A percentile compares a stretch with the other conserved stretches of the same genome.
Evolutionary conservation across 176 grass and related monocot species (phyloP).

Genomic region (Dactylis glomerata): DNA sequence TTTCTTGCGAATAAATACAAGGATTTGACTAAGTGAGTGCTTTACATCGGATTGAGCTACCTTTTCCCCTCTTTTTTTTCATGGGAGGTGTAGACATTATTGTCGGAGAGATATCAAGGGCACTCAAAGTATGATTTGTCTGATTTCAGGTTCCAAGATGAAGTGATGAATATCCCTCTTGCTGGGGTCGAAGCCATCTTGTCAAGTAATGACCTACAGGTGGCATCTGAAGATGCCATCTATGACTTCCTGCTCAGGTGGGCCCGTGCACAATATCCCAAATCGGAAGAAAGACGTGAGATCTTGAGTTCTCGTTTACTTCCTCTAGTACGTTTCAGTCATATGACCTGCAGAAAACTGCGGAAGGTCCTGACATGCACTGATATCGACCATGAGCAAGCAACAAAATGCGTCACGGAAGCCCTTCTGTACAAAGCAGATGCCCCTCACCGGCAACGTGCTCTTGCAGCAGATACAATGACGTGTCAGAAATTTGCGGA

Average conservation of each 20-base stretch:
- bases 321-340: slow-evolving; percentile 63
- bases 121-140: slow-evolving; percentile 12
- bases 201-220: slow-evolving; percentile 84
- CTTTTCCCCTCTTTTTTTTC: neutral
- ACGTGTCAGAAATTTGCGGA: slow-evolving; percentile 49
- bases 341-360: slow-evolving; percentile 81
- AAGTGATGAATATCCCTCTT: slow-evolving; percentile 76
- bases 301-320: slow-evolving; percentile 65
- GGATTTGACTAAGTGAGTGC: slow-evolving; percentile 66
- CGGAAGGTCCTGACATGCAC: slow-evolving; percentile 69
- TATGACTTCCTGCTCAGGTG: slow-evolving; percentile 84
- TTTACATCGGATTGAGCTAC: neutral
- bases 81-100: neutral
- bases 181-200: slow-evolving; percentile 74
- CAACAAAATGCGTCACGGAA: slow-evolving; percentile 68
- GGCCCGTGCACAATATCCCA: slow-evolving; percentile 59
- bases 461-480: slow-evolving; percentile 49
- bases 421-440: slow-evolving; percentile 88
- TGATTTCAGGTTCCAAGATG: slow-evolving; percentile 75
- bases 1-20: slow-evolving; percentile 64
- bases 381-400: slow-evolving; percentile 73
- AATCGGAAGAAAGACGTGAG: slow-evolving; percentile 67
- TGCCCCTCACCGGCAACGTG: slow-evolving; percentile 62
- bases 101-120: neutral
- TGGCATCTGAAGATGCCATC: slow-evolving; percentile 90